Evolutionary conservation across 2,329 filamentous ascomycete species (phyloP).

Genomic region (Penicillium sp.): DNA sequence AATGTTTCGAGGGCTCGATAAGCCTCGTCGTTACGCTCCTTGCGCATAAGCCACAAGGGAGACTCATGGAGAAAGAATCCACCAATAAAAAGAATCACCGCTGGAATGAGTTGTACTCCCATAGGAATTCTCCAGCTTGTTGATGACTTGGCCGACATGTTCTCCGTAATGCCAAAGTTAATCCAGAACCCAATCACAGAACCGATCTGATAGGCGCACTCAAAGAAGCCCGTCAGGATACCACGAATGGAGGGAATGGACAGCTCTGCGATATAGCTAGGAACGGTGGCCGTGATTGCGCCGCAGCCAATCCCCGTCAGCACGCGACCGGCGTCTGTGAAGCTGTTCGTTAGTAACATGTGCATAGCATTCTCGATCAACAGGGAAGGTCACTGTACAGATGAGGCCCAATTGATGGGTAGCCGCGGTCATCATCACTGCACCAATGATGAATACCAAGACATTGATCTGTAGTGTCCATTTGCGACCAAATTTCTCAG

Average conservation of each 20-base stretch:
- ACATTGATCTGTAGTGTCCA: slow-evolving; percentile 55
- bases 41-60: slow-evolving; percentile 35
- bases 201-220: slow-evolving; percentile 40
- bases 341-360: not conserved
- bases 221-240: slow-evolving; percentile 39
- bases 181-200: slow-evolving; percentile 43
- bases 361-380: not conserved
- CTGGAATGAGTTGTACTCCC: slow-evolving; percentile 40
- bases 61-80: slow-evolving; percentile 38
- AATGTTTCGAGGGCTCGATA: slow-evolving; percentile 12
- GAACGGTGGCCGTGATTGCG: slow-evolving; percentile 36
- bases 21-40: slow-evolving; percentile 16
- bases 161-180: slow-evolving; percentile 39
- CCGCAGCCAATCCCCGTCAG: slow-evolving; percentile 41
- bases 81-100: slow-evolving; percentile 34
- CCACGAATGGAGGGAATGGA: slow-evolving; percentile 40
- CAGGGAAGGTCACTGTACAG: not conserved
- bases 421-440: slow-evolving; percentile 50
- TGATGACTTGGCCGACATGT: slow-evolving; percentile 27
- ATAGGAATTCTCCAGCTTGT: slow-evolving; percentile 31
- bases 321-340: slow-evolving; percentile 40
- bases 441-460: slow-evolving; percentile 51
- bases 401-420: slow-evolving; percentile 39
- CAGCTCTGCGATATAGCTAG: slow-evolving; percentile 42
- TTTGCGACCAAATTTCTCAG: slow-evolving; percentile 56